These are phyloP conservation scores for Turritis glabra DNA, from an alignment of 345 rosid species.

Conservation along the genomic window DNA sequence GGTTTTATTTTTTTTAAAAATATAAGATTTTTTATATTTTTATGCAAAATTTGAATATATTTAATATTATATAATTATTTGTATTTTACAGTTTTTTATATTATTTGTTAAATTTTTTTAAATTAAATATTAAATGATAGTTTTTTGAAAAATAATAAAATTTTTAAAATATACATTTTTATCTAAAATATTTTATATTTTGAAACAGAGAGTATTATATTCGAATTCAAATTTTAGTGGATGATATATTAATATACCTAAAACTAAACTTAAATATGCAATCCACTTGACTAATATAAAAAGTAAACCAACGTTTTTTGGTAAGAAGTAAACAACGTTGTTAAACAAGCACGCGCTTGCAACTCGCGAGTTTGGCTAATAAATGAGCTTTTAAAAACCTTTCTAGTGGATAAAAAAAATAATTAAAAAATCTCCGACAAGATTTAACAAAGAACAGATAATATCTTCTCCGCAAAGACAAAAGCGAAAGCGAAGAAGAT, in stretches of 20 bases:
- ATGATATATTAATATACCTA: background rate
- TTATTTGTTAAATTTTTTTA: no score
- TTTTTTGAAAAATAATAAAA: no score
- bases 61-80: no score
- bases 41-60: no score
- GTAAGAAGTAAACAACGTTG: constrained; percentile 20
- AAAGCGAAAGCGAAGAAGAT: constrained; percentile 36
- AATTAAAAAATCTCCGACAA: constrained; percentile 31
- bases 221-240: no score
- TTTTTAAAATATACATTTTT: no score
- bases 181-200: no score
- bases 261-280: background rate
- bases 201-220: no score
- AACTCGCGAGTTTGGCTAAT: constrained; percentile 26
- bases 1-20: no score
- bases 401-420: background rate
- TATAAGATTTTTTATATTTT: no score
- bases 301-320: background rate
- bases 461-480: constrained; percentile 40
- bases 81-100: no score
- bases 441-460: constrained; percentile 38
- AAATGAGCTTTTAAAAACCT: background rate
- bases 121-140: no score
- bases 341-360: constrained; percentile 27
- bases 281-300: constrained; percentile 2